Evolutionary conservation across 208 protist species (phyloP).

Genomic region (Trypanosoma mega): DNA sequence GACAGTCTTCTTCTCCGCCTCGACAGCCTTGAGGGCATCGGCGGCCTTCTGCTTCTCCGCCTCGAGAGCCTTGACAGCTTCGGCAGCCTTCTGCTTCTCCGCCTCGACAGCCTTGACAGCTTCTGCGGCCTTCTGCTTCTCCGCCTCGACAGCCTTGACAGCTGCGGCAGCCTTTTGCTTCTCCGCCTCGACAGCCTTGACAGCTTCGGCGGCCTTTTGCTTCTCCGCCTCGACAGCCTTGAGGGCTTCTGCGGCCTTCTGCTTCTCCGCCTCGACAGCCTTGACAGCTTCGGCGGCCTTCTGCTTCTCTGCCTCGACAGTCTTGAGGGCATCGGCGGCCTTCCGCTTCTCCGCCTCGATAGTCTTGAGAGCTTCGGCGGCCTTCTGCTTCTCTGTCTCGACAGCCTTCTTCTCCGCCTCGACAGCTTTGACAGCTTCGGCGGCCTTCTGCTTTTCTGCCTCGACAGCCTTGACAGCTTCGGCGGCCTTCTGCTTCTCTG

Average conservation of each 20-base stretch:
- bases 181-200: not conserved
- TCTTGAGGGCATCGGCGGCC: not conserved
- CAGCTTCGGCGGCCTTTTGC: not conserved
- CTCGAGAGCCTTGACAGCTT: too few relatives aligned
- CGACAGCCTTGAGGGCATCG: too few relatives aligned
- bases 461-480: not conserved
- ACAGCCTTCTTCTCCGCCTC: not conserved
- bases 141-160: conserved; percentile 1
- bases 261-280: not conserved
- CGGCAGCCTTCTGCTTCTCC: too few relatives aligned
- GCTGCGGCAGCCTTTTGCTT: not conserved
- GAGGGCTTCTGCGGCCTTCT: not conserved
- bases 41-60: too few relatives aligned
- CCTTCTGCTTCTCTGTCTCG: not conserved
- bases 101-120: too few relatives aligned
- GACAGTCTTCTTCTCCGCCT: too few relatives aligned
- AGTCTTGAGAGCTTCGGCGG: too few relatives aligned
- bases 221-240: conserved; percentile 17
- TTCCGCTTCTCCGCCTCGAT: conserved; percentile 14
- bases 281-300: not conserved
- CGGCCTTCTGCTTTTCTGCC: not conserved
- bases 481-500: not conserved
- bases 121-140: too few relatives aligned
- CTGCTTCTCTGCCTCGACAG: conserved; percentile 13
- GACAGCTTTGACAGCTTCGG: not conserved